Conservation (phyloP, 106 monocot genomes). For the Dioscorea alata region DNA sequence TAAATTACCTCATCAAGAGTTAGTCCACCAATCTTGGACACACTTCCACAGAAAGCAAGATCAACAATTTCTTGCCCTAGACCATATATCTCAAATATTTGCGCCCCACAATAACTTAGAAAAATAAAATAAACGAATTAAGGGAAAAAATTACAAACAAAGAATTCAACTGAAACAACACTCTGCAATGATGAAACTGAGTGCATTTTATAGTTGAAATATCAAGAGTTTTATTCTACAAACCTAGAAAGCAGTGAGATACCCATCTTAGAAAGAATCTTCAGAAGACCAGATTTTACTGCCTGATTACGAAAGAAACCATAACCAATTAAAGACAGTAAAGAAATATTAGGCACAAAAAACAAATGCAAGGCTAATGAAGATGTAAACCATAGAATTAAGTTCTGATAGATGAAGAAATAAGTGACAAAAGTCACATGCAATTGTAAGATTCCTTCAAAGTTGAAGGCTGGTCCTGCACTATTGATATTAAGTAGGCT, state of each 20-base stretch:
- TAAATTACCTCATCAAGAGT: conserved; percentile 87
- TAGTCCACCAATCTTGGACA: conserved; percentile 90
- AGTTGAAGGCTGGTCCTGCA: too few relatives aligned
- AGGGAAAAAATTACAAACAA: not conserved
- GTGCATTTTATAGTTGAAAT: not conserved
- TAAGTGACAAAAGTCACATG: too few relatives aligned
- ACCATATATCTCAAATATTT: conserved; percentile 99
- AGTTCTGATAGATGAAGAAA: too few relatives aligned
- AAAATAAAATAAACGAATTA: conserved; percentile 11
- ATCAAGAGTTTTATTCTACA: conserved; percentile 4
- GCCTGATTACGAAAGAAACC: conserved; percentile 43
- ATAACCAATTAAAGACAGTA: too few relatives aligned
- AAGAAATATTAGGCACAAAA: too few relatives aligned
- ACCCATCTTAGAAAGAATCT: conserved; percentile 99
- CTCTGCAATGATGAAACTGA: not conserved
- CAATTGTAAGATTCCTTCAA: too few relatives aligned
- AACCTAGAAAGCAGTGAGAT: conserved; percentile 97
- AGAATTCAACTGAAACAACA: not conserved
- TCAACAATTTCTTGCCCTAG: conserved; percentile 91
- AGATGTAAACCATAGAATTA: too few relatives aligned
- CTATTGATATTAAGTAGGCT: too few relatives aligned
- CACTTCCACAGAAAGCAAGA: conserved; percentile 95
- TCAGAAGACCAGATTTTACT: conserved; percentile 92
- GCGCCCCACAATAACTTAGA: conserved; percentile 92
- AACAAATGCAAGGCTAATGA: too few relatives aligned